Conservation (phyloP, 2,329 filamentous ascomycete species). For the Exophiala sideris region DNA sequence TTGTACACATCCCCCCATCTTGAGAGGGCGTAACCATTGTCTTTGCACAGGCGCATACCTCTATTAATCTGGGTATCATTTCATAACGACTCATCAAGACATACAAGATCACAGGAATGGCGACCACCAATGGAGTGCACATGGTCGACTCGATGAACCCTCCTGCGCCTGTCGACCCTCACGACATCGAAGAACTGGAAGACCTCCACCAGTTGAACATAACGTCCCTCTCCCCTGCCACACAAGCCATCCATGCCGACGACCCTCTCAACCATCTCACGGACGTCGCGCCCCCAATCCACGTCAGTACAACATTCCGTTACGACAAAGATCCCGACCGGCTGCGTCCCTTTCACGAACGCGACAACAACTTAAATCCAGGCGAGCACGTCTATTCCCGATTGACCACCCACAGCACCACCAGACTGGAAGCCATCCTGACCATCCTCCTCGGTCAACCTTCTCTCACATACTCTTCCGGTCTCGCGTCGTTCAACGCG, state of each 20-base stretch:
- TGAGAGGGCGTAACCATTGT: no score
- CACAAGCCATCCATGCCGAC: slow-evolving; percentile 77
- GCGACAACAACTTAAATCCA: slow-evolving; percentile 35
- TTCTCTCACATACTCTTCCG: slow-evolving; percentile 74
- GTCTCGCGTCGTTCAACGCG: slow-evolving; percentile 84
- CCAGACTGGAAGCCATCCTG: slow-evolving; percentile 80
- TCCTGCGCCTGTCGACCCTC: slow-evolving; percentile 4
- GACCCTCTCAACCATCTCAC: slow-evolving; percentile 69
- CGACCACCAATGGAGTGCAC: slow-evolving; percentile 11
- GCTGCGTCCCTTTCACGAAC: slow-evolving; percentile 49
- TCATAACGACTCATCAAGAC: not conserved
- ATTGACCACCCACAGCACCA: slow-evolving; percentile 71
- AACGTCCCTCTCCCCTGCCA: slow-evolving; percentile 49
- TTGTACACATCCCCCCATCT: no score
- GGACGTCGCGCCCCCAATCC: slow-evolving; percentile 83
- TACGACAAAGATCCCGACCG: slow-evolving; percentile 69
- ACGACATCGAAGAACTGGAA: slow-evolving; percentile 4
- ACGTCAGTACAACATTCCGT: slow-evolving; percentile 87
- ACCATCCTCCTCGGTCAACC: slow-evolving; percentile 67
- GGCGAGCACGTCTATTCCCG: slow-evolving; percentile 77
- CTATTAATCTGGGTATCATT: not conserved
- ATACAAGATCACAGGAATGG: not conserved
- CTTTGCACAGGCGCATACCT: no score
- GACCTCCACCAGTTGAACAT: slow-evolving; percentile 12
- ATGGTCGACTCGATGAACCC: slow-evolving; percentile 3